Evolutionary conservation across 1,284 basidiomycete species (phyloP).

Genomic region (Caloboletus firmus): DNA sequence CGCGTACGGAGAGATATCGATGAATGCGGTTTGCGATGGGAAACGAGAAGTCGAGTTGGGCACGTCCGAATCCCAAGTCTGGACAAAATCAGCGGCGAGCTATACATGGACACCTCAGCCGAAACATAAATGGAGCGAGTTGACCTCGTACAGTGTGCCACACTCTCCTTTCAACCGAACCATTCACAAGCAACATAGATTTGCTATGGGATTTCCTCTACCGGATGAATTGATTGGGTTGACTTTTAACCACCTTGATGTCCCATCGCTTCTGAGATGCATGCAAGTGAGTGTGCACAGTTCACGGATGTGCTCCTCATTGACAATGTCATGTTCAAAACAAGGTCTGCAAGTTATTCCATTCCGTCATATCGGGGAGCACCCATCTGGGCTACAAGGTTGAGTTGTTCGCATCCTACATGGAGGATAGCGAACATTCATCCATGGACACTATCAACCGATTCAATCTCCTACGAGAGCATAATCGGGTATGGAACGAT

Average conservation of each 20-base stretch:
- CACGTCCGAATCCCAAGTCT: constrained; percentile 13
- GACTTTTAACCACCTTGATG: constrained; percentile 25
- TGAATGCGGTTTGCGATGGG: constrained; percentile 16
- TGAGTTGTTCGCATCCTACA: constrained; percentile 49
- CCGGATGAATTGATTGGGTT: constrained; percentile 26
- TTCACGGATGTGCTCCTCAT: not conserved
- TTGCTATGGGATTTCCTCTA: constrained; percentile 21
- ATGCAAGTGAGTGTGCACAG: constrained; percentile 23
- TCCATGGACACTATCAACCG: constrained; percentile 36
- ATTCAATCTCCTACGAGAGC: constrained; percentile 40
- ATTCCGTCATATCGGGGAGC: constrained; percentile 40
- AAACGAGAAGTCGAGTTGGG: constrained; percentile 5
- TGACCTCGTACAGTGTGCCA: not conserved
- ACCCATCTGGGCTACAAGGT: constrained; percentile 47
- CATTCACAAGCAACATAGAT: not conserved
- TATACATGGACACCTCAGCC: not conserved
- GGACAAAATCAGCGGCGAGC: not conserved
- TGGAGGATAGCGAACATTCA: constrained; percentile 43
- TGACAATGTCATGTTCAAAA: not conserved
- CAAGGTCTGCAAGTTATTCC: constrained; percentile 50
- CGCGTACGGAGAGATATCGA: constrained; percentile 19
- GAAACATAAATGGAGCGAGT: too few relatives aligned
- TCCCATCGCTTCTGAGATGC: constrained; percentile 28
- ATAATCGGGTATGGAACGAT: constrained; percentile 48
- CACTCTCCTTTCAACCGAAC: not conserved